Evolutionary conservation across 106 monocot species (phyloP).

Genomic region (Dendrobium huoshanense): DNA sequence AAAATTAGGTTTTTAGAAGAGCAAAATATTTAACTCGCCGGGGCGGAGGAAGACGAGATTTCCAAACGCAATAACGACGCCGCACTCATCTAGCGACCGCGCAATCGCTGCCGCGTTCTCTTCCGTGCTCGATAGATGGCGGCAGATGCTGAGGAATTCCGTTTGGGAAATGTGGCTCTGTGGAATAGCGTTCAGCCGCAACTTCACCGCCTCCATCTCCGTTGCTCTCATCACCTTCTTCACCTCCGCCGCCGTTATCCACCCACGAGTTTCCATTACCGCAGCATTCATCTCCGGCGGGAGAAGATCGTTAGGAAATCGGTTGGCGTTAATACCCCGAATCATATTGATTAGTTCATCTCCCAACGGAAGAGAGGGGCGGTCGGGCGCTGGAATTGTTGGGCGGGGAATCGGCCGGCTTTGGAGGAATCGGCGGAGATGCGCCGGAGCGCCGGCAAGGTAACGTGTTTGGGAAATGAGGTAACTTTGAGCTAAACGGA

Average conservation of each 20-base stretch:
- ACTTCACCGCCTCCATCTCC: slow-evolving; percentile 1
- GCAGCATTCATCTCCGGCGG: background rate
- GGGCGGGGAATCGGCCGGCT: background rate
- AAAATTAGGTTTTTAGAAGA: background rate
- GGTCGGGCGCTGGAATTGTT: background rate
- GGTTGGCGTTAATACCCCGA: background rate
- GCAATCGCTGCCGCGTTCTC: background rate
- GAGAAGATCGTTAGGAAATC: background rate
- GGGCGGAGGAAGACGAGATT: background rate
- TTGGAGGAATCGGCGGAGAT: background rate
- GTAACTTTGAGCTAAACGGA: background rate
- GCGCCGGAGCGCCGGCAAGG: background rate
- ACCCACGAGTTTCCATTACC: background rate
- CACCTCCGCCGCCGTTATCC: background rate
- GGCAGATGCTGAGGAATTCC: background rate
- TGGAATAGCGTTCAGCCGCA: background rate
- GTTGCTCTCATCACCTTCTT: slow-evolving; percentile 1
- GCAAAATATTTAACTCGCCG: background rate
- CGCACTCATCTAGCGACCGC: background rate
- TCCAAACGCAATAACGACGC: background rate
- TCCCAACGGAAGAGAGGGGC: background rate
- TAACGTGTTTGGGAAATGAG: background rate
- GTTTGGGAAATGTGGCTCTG: background rate
- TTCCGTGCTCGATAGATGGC: background rate
- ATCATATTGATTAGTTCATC: background rate